These are phyloP conservation scores for Jamesozyma rosinii DNA, from an alignment of 805 yeast species.

Conservation along the genomic window DNA sequence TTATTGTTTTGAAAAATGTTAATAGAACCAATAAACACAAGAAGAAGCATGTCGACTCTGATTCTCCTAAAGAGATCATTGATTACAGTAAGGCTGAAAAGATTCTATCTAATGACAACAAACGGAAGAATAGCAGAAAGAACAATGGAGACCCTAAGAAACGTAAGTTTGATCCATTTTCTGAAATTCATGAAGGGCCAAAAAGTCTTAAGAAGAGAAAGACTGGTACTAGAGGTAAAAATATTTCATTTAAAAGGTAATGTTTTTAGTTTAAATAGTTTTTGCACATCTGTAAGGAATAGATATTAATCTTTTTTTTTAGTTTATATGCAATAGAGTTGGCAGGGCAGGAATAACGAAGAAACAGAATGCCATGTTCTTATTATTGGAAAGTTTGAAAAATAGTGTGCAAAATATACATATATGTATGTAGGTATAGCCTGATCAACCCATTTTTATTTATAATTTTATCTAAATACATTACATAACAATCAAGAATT, in stretches of 20 bases:
- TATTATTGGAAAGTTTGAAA: no score
- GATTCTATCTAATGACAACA: conserved; percentile 24
- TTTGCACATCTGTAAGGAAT: no score
- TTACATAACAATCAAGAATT: no score
- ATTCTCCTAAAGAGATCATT: conserved; percentile 24
- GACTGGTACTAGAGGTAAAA: conserved; percentile 20
- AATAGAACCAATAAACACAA: conserved; percentile 10
- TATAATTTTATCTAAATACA: no score
- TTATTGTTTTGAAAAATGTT: conserved; percentile 33
- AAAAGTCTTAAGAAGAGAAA: conserved; percentile 40
- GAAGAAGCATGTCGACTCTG: conserved; percentile 1
- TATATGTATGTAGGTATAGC: no score
- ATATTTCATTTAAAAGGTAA: conserved; percentile 25
- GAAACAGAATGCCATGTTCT: no score
- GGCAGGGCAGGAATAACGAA: no score
- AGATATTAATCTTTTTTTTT: no score
- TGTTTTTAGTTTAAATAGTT: not conserved
- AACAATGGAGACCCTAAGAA: conserved; percentile 25
- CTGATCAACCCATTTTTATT: no score
- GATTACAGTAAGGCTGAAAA: conserved; percentile 40
- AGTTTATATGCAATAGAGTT: no score
- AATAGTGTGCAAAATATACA: no score
- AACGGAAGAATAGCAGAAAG: conserved; percentile 6
- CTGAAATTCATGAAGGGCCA: conserved; percentile 41
- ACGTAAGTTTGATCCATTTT: conserved; percentile 54